Base-by-base conservation (phyloP, 2,329 filamentous ascomycete species). In the Talaromyces albobiverticillius region DNA sequence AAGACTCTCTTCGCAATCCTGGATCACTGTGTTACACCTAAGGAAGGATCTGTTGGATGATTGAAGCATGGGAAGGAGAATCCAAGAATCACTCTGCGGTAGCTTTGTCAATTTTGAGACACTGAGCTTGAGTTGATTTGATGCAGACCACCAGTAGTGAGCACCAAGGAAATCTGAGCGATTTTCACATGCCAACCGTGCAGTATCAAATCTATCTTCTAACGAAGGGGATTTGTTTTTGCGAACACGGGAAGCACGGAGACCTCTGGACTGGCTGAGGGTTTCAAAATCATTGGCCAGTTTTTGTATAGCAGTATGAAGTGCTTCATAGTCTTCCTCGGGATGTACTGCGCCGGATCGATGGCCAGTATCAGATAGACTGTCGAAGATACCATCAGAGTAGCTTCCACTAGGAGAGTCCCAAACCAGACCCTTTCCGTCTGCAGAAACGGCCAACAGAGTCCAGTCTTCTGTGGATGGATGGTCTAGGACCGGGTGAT, bases 401-500 rank as follows among this genome's bases (percentile, higher is more conserved):
- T 88, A 82, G 43, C 86, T 82, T 57, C 87, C 83, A 1, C 81
- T 80, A 57, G 70, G 66, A 6, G 70, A 57, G 84, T 89, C 69
- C 88, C 90, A 34, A 79, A 85, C 86, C 38, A 95, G 75, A 49
- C 79, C 79, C 63, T 83, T 85, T 29, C 89, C 89, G 67, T 91
- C 85, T 1, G 83, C 73, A 0, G 88, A 88, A 53, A 95, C 83
- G 63, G 92, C 93, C 8, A 95, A 75, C 6, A 94, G 86, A 4
- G 88, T 82, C 90, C 90, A 95, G 53, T 86, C 80, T 71, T 95
- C 90, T 1, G 87, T 86, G 58, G 89, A 93, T 8, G 90, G 90
- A 63, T 94, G 88, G 52, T 85, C 83, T 16, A 86, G 77, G 11
- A 77, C 80, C 13, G 90, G 85, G 18, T 68, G 70, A 50, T 66